These are phyloP conservation scores for Colletotrichum camelliae DNA, from an alignment of 2,329 filamentous ascomycete species.

Conservation along the genomic window DNA sequence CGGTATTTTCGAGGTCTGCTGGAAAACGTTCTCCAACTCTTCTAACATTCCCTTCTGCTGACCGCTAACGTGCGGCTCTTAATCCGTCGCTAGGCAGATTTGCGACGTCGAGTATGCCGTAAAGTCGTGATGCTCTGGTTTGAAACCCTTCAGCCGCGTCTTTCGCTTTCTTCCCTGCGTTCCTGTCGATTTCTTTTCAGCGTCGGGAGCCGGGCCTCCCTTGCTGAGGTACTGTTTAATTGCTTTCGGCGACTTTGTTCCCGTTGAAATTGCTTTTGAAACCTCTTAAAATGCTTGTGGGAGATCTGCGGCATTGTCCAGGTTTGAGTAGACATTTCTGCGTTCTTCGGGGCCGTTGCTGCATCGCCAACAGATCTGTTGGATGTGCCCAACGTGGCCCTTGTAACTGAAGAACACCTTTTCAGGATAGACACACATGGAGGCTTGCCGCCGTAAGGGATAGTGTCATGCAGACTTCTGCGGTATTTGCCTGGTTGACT, in stretches of 20 bases:
- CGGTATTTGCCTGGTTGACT: not conserved
- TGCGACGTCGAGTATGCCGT: too few relatives aligned
- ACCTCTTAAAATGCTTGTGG: too few relatives aligned
- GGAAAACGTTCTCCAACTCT: not conserved
- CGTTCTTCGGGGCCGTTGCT: not conserved
- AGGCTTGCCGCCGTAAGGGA: not conserved
- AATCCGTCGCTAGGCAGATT: not conserved
- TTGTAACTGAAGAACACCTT: not conserved
- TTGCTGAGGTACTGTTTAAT: too few relatives aligned
- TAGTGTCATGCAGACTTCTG: not conserved
- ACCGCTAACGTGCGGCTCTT: not conserved
- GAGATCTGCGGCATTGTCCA: not conserved
- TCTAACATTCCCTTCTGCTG: accelerated
- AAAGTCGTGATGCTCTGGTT: too few relatives aligned
- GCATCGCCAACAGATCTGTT: not conserved
- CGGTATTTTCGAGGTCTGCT: too few relatives aligned
- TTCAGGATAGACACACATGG: not conserved
- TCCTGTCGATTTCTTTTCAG: too few relatives aligned
- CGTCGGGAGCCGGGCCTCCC: too few relatives aligned
- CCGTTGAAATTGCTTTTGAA: too few relatives aligned
- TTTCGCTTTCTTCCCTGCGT: too few relatives aligned
- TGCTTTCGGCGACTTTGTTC: too few relatives aligned
- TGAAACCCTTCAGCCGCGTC: too few relatives aligned
- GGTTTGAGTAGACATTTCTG: not conserved
- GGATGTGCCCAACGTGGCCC: not conserved